A percentile compares a stretch with the other conserved stretches of the same genome.
phyloP scores from a whole-genome alignment of 257 asterid genomes.

The Solanum peruvianum region DNA sequence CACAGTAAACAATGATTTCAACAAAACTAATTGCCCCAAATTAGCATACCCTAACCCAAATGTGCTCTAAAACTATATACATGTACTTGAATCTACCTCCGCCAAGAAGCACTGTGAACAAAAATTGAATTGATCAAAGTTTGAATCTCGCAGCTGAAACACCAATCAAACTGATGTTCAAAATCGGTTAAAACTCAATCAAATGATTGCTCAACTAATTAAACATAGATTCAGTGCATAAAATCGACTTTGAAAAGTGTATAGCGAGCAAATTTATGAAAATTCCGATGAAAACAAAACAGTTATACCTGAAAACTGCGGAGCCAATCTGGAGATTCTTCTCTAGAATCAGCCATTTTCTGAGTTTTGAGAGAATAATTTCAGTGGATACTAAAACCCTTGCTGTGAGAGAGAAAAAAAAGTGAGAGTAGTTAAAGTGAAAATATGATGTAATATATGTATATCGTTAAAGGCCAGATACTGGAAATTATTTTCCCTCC shows the following conservation, averaged over 20 bases:
- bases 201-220: neutral
- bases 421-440: neutral
- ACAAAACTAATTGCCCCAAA: neutral
- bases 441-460: neutral
- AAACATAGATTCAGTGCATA: neutral
- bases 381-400: neutral
- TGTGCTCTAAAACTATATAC: neutral
- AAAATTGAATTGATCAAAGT: neutral
- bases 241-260: neutral
- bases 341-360: constrained; percentile 47
- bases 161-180: neutral
- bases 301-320: constrained; percentile 59
- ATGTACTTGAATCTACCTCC: neutral
- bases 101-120: neutral
- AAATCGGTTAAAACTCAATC: neutral
- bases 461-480: neutral
- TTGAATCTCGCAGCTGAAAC: neutral
- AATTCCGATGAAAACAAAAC: neutral
- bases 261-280: neutral
- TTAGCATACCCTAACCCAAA: neutral
- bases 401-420: neutral
- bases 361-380: neutral
- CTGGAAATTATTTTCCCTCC: neutral
- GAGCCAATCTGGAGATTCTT: constrained; percentile 88
- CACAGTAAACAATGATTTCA: neutral